phyloP scores from a whole-genome alignment of 164 flowering plant species.

The Amborella trichopoda region DNA sequence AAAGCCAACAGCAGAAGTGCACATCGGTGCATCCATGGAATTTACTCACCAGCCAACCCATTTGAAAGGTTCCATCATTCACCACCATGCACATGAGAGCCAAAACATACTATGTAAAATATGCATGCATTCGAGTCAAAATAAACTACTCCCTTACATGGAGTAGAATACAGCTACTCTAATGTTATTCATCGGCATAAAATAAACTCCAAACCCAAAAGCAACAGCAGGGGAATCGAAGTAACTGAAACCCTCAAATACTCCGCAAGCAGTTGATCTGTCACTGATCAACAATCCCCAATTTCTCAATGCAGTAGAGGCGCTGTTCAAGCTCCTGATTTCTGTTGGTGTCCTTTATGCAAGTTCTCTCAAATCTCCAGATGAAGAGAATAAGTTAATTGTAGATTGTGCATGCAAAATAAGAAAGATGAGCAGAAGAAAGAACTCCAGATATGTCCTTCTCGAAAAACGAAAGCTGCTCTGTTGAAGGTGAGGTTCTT shows the following conservation, averaged over 20 bases:
- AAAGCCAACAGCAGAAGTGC: too few relatives aligned
- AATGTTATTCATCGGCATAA: slow-evolving; percentile 8
- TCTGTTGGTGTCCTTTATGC: slow-evolving; percentile 38
- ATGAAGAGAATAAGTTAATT: slow-evolving; percentile 28
- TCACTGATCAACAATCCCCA: slow-evolving; percentile 36
- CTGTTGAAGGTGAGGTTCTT: slow-evolving; percentile 24
- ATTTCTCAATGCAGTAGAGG: slow-evolving; percentile 78
- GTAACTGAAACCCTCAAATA: slow-evolving; percentile 42
- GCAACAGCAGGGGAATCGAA: slow-evolving; percentile 14
- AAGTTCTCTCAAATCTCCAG: slow-evolving; percentile 15
- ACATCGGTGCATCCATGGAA: too few relatives aligned
- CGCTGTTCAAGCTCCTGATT: slow-evolving; percentile 66
- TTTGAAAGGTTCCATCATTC: too few relatives aligned
- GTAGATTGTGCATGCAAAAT: slow-evolving; percentile 61
- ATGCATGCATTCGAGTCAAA: too few relatives aligned
- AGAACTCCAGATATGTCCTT: slow-evolving; percentile 36
- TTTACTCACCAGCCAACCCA: too few relatives aligned
- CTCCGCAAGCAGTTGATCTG: slow-evolving; percentile 45
- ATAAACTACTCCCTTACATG: too few relatives aligned
- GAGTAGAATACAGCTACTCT: too few relatives aligned
- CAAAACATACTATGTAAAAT: too few relatives aligned
- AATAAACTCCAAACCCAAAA: slow-evolving; percentile 1
- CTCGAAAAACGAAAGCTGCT: slow-evolving; percentile 10
- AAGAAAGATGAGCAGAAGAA: slow-evolving; percentile 64
- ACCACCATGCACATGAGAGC: too few relatives aligned